Percentiles rank a stretch among this genome's conserved stretches.
These are phyloP conservation scores for Hortiboletus campestris DNA, from an alignment of 768 basidiomycete genomes.

Conservation along the genomic window DNA sequence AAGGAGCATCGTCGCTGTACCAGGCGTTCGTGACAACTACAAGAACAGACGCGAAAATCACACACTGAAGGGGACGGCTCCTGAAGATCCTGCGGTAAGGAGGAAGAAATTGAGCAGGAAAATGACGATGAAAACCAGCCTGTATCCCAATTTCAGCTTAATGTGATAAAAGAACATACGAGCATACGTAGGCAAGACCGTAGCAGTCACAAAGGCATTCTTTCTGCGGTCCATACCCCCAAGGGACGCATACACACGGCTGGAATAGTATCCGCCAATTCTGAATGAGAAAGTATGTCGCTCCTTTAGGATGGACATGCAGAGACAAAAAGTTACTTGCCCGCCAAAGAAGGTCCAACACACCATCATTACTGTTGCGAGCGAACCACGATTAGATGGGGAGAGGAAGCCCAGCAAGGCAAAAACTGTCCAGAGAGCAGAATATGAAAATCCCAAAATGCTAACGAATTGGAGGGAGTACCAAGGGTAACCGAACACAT, in stretches of 20 bases:
- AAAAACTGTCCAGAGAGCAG: conserved; percentile 55
- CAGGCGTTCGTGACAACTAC: background rate
- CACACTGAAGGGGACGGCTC: conserved; percentile 92
- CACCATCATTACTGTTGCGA: conserved; percentile 66
- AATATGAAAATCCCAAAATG: conserved; percentile 3
- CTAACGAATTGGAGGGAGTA: conserved; percentile 27
- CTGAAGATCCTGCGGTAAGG: conserved; percentile 80
- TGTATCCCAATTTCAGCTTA: conserved; percentile 31
- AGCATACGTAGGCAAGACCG: conserved; percentile 79
- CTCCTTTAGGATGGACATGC: background rate
- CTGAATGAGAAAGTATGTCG: conserved; percentile 35
- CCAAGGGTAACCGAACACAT: conserved; percentile 90
- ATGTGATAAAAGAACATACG: background rate
- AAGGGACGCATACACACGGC: conserved; percentile 75
- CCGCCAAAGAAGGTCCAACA: conserved; percentile 93
- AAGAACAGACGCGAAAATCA: background rate
- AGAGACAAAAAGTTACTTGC: conserved; percentile 36
- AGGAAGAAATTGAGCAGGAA: conserved; percentile 93
- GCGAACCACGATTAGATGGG: conserved; percentile 91
- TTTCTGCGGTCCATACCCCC: conserved; percentile 70
- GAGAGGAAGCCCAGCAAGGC: conserved; percentile 91
- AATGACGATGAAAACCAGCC: conserved; percentile 78
- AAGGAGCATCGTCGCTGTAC: conserved; percentile 74
- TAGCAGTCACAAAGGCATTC: conserved; percentile 86
- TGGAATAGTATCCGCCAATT: conserved; percentile 86